phyloP scores from a whole-genome alignment of 306 rosid genomes.

The Cicer bijugum region DNA sequence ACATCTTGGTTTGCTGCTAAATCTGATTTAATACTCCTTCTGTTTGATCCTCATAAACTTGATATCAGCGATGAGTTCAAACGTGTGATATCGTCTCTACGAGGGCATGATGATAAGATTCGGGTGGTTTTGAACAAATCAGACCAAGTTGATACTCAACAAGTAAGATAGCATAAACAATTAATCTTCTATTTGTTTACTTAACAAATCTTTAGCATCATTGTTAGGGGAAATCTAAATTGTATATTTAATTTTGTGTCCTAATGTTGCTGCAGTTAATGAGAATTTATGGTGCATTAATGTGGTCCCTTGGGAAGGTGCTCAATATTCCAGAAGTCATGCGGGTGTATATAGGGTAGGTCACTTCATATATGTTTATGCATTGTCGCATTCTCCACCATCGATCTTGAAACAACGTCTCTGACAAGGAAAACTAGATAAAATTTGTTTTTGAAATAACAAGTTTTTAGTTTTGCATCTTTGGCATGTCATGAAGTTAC shows the following conservation, averaged over 20 bases:
- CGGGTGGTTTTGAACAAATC: constrained; percentile 94
- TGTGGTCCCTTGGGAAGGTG: constrained; percentile 99
- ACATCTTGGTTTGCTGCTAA: constrained; percentile 99
- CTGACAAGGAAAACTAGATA: neutral
- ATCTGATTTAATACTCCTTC: constrained; percentile 84
- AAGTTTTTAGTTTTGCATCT: neutral
- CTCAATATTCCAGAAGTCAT: constrained; percentile 88
- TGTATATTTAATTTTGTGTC: neutral
- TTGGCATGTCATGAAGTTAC: constrained; percentile 2
- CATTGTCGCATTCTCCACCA: neutral
- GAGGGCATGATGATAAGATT: constrained; percentile 89
- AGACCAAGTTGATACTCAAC: constrained; percentile 95
- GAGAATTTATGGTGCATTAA: constrained; percentile 96
- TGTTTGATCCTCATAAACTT: constrained; percentile 98
- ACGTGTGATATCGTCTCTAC: constrained; percentile 86
- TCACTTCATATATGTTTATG: constrained; percentile 24
- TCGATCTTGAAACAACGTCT: neutral
- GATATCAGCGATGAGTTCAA: constrained; percentile 95
- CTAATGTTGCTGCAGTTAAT: constrained; percentile 66
- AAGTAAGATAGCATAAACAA: constrained; percentile 52
- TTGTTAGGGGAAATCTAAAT: neutral
- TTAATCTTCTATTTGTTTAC: neutral
- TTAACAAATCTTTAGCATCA: neutral
- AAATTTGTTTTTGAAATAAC: neutral
- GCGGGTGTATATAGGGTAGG: constrained; percentile 94